These are phyloP conservation scores for Salvia miltiorrhiza DNA, from an alignment of 257 asterid species.

Conservation along the genomic window DNA sequence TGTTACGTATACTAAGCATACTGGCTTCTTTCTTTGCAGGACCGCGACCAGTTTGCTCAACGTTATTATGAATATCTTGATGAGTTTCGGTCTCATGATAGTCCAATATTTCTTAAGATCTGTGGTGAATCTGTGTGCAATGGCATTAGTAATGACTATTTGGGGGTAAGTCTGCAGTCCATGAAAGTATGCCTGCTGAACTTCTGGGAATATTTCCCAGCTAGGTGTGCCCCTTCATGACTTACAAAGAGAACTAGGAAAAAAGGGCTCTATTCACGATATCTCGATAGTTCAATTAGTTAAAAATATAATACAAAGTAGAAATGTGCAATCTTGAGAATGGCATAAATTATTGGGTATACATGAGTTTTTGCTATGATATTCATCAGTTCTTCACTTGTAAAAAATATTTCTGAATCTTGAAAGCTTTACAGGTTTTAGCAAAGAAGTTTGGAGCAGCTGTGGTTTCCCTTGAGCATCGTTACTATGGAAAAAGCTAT, in stretches of 20 bases:
- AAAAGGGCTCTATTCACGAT: not conserved
- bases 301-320: not conserved
- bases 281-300: not conserved
- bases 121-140: slow-evolving; percentile 89
- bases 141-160: slow-evolving; percentile 83
- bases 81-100: slow-evolving; percentile 66
- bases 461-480: slow-evolving; percentile 83
- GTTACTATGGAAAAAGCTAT: slow-evolving; percentile 89
- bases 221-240: not conserved
- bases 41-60: slow-evolving; percentile 67
- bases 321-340: slow-evolving; percentile 1
- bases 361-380: slow-evolving; percentile 4
- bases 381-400: slow-evolving; percentile 7
- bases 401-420: slow-evolving; percentile 24
- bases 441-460: slow-evolving; percentile 98
- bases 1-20: not conserved
- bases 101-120: slow-evolving; percentile 81
- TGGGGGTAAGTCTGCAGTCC: slow-evolving; percentile 48
- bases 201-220: not conserved
- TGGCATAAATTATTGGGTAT: not conserved
- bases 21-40: slow-evolving; percentile 42
- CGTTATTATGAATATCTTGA: slow-evolving; percentile 89
- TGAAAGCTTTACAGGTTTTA: slow-evolving; percentile 56
- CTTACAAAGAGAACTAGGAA: not conserved
- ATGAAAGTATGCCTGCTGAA: not conserved